A percentile compares a stretch with the other conserved stretches of the same genome.
These are phyloP conservation scores for Urtica urens DNA, from an alignment of 306 rosid genomes.

Conservation along the genomic window DNA sequence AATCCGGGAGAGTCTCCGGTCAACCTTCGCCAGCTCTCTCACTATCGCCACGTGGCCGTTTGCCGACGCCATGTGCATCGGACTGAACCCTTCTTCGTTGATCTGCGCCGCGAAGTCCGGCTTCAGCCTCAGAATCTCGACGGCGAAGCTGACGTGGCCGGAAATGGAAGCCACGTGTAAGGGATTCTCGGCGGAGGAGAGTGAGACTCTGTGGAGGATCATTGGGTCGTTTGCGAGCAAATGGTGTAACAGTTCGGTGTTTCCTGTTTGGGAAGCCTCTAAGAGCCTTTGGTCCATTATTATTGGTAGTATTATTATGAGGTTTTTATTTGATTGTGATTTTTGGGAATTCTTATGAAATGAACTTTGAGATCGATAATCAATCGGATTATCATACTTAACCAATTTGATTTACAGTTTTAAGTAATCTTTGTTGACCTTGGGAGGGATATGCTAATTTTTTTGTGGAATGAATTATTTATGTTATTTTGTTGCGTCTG, in stretches of 20 bases:
- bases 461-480: too few species aligned
- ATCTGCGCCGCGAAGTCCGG: slow-evolving; percentile 16
- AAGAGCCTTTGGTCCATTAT: slow-evolving; percentile 14
- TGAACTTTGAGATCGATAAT: too few species aligned
- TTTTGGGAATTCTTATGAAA: too few species aligned
- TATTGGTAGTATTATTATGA: background rate
- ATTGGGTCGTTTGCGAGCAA: background rate
- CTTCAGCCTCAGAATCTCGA: slow-evolving; percentile 5
- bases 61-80: slow-evolving; percentile 23
- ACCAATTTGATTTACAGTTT: too few species aligned
- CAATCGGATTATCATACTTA: too few species aligned
- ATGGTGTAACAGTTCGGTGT: background rate
- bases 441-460: too few species aligned
- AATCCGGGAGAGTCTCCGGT: slow-evolving; percentile 15
- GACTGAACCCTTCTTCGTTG: slow-evolving; percentile 17
- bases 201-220: background rate
- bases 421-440: too few species aligned
- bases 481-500: too few species aligned
- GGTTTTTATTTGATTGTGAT: background rate
- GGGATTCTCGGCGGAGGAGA: slow-evolving; percentile 4
- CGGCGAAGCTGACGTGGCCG: slow-evolving; percentile 10
- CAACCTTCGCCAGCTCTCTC: slow-evolving; percentile 18
- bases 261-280: slow-evolving; percentile 16
- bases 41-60: slow-evolving; percentile 22
- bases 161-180: slow-evolving; percentile 4